phyloP scores from a whole-genome alignment of 306 rosid species.

The Castanea mollissima region DNA sequence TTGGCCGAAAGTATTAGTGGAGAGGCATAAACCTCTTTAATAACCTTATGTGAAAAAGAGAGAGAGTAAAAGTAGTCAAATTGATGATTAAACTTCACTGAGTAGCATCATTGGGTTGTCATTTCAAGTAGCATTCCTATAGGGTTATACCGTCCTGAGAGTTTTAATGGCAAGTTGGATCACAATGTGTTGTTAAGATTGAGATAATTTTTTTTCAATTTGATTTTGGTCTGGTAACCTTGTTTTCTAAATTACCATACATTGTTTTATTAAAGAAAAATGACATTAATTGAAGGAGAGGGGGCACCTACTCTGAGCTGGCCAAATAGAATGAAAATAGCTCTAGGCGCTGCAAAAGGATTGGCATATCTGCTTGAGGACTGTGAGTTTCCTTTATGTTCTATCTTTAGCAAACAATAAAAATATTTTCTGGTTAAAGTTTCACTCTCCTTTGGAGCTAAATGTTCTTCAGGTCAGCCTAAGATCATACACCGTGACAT shows the following conservation, averaged over 20 bases:
- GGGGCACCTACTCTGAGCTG: slow-evolving; percentile 29
- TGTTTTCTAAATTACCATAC: not conserved
- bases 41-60: not conserved
- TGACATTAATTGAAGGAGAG: slow-evolving; percentile 20
- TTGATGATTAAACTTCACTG: not conserved
- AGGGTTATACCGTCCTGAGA: not conserved
- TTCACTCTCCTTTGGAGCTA: slow-evolving; percentile 9
- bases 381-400: slow-evolving; percentile 19
- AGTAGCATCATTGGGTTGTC: not conserved
- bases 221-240: not conserved
- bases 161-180: not conserved
- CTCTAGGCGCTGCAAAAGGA: slow-evolving; percentile 44
- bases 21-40: not conserved
- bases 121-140: not conserved
- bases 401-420: not conserved
- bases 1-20: not conserved
- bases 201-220: not conserved
- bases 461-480: slow-evolving; percentile 32
- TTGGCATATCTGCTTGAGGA: slow-evolving; percentile 45
- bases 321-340: slow-evolving; percentile 33
- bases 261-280: not conserved
- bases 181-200: not conserved
- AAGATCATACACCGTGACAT: slow-evolving; percentile 41
- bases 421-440: not conserved
- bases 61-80: not conserved